A percentile compares a stretch with the other conserved stretches of the same genome.
These are phyloP conservation scores for Hypoxylon trugodes DNA, from an alignment of 495 filamentous ascomycete genomes.

Conservation along the genomic window DNA sequence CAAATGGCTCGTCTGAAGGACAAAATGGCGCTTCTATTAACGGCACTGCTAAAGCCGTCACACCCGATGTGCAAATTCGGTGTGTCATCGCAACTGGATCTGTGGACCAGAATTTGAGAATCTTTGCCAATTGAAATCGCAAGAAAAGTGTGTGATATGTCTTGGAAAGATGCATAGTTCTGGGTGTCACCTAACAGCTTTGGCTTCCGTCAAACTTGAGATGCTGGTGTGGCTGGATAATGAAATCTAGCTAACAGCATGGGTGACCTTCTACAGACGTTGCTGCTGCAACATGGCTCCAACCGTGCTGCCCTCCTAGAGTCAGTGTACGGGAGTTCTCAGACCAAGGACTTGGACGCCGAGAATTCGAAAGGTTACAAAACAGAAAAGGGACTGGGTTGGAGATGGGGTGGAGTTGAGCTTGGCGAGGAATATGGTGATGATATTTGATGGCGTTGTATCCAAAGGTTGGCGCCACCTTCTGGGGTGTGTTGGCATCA, in stretches of 20 bases:
- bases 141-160: background rate
- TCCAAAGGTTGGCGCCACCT: slow-evolving; percentile 39
- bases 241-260: background rate
- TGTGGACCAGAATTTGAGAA: slow-evolving; percentile 67
- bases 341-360: slow-evolving; percentile 12
- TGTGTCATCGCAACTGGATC: slow-evolving; percentile 71
- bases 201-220: background rate
- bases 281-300: background rate
- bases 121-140: slow-evolving; percentile 62
- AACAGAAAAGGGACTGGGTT: too few species aligned
- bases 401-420: background rate
- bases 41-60: slow-evolving; percentile 55
- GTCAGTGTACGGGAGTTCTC: background rate
- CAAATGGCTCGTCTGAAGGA: slow-evolving; percentile 58
- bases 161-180: slow-evolving; percentile 7
- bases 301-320: background rate
- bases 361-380: slow-evolving; percentile 6
- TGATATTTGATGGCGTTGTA: slow-evolving; percentile 37
- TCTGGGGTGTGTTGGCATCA: slow-evolving; percentile 27
- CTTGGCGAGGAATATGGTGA: slow-evolving; percentile 25
- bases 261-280: background rate
- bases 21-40: slow-evolving; percentile 62
- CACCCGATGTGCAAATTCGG: slow-evolving; percentile 58
- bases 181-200: background rate
- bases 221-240: background rate